These are phyloP conservation scores for Aspergillus sp. DNA, from an alignment of 2,329 filamentous ascomycete species.

Conservation along the genomic window DNA sequence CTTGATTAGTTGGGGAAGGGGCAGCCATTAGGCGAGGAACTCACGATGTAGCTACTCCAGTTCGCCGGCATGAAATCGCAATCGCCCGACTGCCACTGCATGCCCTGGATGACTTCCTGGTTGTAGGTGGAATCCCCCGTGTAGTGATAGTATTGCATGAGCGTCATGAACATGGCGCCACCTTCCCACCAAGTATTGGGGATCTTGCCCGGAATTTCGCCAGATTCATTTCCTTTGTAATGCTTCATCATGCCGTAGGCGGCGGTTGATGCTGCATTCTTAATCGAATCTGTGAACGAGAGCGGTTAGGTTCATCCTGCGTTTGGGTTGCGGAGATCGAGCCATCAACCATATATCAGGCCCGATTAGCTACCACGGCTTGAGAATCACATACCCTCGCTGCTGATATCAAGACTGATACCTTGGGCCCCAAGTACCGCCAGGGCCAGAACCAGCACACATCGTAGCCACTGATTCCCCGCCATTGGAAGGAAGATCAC, in stretches of 20 bases:
- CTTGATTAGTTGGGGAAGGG: slow-evolving; percentile 3
- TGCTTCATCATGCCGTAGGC: slow-evolving; percentile 55
- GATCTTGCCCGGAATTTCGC: slow-evolving; percentile 56
- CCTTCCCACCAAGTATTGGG: slow-evolving; percentile 78
- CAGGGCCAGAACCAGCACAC: neutral
- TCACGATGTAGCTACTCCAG: slow-evolving; percentile 29
- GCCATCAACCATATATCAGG: neutral
- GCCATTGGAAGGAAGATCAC: neutral
- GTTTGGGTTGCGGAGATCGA: neutral
- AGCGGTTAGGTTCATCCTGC: neutral
- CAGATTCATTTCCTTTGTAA: slow-evolving; percentile 56
- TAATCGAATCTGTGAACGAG: slow-evolving; percentile 42
- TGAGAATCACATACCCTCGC: neutral
- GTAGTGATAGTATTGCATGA: slow-evolving; percentile 48
- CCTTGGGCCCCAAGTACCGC: neutral
- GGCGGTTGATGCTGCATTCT: slow-evolving; percentile 42
- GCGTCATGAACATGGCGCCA: slow-evolving; percentile 52
- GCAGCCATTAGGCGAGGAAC: neutral
- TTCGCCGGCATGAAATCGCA: slow-evolving; percentile 46
- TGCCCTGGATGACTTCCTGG: slow-evolving; percentile 36
- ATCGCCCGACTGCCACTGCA: slow-evolving; percentile 42
- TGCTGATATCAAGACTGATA: slow-evolving; percentile 2
- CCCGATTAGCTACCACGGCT: neutral
- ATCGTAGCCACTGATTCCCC: neutral
- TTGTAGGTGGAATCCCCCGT: slow-evolving; percentile 46